A percentile compares a stretch with the other conserved stretches of the same genome.
Conservation (phyloP, 2,329 filamentous ascomycete genomes). For the Hymenoscyphus fructigenus region DNA sequence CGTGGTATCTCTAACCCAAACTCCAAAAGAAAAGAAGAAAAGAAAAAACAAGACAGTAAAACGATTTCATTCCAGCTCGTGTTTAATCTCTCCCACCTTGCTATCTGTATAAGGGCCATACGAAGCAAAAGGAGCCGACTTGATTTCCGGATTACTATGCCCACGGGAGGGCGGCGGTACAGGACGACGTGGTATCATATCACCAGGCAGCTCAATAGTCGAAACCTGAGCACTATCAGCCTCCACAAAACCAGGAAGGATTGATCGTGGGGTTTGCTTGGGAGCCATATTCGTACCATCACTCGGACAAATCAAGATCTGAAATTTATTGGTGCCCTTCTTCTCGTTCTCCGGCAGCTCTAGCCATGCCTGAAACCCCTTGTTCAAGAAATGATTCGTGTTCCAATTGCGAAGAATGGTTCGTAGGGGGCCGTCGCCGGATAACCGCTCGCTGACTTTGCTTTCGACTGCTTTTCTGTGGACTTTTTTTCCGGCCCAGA, state of each 20-base stretch:
- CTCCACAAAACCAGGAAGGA: constrained; percentile 3
- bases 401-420: constrained; percentile 26
- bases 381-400: constrained; percentile 17
- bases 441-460: constrained; percentile 26
- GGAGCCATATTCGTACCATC: background rate
- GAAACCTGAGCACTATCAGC: constrained; percentile 6
- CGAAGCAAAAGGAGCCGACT: background rate
- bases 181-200: background rate
- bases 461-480: constrained; percentile 26
- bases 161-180: background rate
- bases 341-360: constrained; percentile 26
- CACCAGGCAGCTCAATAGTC: background rate
- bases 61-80: constrained; percentile 4
- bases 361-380: constrained; percentile 30
- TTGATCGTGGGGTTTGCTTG: background rate
- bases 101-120: constrained; percentile 1
- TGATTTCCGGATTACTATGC: background rate
- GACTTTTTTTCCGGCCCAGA: constrained; percentile 25
- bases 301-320: constrained; percentile 9
- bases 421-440: constrained; percentile 25
- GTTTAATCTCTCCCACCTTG: constrained; percentile 7
- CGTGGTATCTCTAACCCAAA: background rate
- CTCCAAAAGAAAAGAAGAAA: background rate
- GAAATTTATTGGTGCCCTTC: constrained; percentile 11
- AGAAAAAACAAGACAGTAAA: background rate